These are phyloP conservation scores for Picea sitchensis DNA, from an alignment of 75 land plant species.

Conservation along the genomic window DNA sequence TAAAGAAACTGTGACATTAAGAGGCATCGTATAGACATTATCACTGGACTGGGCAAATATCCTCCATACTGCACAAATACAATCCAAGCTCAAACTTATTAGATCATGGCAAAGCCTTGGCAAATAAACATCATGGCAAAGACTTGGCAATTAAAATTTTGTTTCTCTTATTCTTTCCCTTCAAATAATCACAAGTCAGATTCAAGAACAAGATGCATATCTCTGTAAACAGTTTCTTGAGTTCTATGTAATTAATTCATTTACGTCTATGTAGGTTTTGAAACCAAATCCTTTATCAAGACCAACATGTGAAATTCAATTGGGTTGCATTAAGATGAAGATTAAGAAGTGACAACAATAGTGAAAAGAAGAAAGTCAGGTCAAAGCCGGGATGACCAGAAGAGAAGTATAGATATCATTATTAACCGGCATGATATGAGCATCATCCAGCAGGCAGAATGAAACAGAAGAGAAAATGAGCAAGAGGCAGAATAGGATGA, in stretches of 20 bases:
- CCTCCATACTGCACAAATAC: conserved; percentile 10
- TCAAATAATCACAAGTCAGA: not conserved
- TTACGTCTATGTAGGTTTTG: not conserved
- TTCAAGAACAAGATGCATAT: not conserved
- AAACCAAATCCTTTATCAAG: not conserved
- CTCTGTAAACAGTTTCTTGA: not conserved
- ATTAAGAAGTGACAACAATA: too few relatives aligned
- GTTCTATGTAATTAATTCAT: not conserved
- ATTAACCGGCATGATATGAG: not conserved
- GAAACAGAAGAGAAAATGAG: not conserved
- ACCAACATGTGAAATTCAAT: not conserved
- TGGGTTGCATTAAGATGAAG: too few relatives aligned
- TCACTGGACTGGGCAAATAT: conserved; percentile 5
- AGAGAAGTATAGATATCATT: not conserved
- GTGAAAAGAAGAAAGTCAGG: too few relatives aligned
- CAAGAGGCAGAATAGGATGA: not conserved
- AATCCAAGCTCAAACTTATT: not conserved
- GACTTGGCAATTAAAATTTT: not conserved
- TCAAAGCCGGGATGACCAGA: not conserved
- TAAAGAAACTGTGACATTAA: not conserved
- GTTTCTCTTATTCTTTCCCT: not conserved
- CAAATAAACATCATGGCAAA: not conserved
- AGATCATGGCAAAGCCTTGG: not conserved
- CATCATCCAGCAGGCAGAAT: not conserved
- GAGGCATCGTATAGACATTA: not conserved